Evolutionary conservation across 495 filamentous ascomycete species (phyloP).

Genomic region (Penicillium lividum): DNA sequence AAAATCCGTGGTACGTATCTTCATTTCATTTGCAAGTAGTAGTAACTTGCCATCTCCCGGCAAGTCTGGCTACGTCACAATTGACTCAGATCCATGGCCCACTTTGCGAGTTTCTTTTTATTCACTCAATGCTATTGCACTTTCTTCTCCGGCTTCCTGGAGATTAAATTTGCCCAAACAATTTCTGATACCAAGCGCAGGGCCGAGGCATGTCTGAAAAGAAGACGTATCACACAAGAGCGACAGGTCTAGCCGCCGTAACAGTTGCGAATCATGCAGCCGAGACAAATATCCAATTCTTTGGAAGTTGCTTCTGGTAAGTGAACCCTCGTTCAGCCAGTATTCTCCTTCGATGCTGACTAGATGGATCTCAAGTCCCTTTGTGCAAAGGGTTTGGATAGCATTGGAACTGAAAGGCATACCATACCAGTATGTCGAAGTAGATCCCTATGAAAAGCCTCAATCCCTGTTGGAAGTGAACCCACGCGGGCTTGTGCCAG

Average conservation of each 20-base stretch:
- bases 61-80: conserved; percentile 25
- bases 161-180: neutral
- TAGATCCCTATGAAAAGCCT: conserved; percentile 85
- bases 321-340: conserved; percentile 17
- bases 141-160: neutral
- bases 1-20: conserved; percentile 60
- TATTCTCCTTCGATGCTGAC: conserved; percentile 18
- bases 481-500: conserved; percentile 84
- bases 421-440: conserved; percentile 88
- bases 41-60: conserved; percentile 19
- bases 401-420: conserved; percentile 84
- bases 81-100: conserved; percentile 4
- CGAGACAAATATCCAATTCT: conserved; percentile 76
- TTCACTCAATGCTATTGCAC: neutral
- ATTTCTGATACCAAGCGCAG: conserved; percentile 18
- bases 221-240: conserved; percentile 81
- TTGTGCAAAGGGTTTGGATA: conserved; percentile 96
- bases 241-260: conserved; percentile 70
- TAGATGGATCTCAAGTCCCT: conserved; percentile 50
- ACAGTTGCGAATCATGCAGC: conserved; percentile 74
- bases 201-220: conserved; percentile 45
- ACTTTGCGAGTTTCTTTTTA: conserved; percentile 3
- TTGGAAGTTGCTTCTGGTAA: conserved; percentile 90
- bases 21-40: conserved; percentile 18
- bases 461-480: conserved; percentile 78